Percentiles rank a stretch among this genome's conserved stretches.
Conservation (phyloP, 345 rosid species). For the Populus simonii region DNA sequence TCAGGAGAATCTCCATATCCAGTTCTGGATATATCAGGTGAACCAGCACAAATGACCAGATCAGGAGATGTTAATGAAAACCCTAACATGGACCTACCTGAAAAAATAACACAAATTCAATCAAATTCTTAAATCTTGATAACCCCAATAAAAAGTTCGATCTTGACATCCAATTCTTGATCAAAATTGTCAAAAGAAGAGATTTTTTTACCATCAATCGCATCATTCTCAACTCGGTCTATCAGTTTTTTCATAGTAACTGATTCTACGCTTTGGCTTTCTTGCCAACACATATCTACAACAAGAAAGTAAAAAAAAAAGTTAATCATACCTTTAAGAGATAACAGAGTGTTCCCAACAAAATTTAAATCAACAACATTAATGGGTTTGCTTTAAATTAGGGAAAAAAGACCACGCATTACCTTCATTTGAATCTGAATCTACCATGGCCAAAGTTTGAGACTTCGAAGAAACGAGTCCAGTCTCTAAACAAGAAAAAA, state of each 20-base stretch:
- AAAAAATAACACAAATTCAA: neutral
- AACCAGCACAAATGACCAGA: conserved; percentile 65
- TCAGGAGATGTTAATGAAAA: conserved; percentile 69
- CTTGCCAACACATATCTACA: conserved; percentile 2
- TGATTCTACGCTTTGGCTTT: conserved; percentile 5
- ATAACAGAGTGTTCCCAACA: too few relatives aligned
- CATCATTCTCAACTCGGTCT: conserved; percentile 8
- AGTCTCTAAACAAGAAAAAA: neutral
- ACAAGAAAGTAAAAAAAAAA: neutral
- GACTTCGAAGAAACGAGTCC: neutral
- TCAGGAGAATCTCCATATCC: conserved; percentile 48
- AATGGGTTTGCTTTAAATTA: too few relatives aligned
- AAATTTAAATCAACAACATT: neutral
- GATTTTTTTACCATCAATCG: conserved; percentile 16
- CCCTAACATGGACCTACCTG: conserved; percentile 62
- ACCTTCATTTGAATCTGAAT: neutral
- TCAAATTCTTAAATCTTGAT: neutral
- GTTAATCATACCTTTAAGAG: too few relatives aligned
- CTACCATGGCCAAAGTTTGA: neutral
- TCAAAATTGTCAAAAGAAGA: neutral
- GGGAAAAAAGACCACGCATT: neutral
- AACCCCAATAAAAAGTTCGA: neutral
- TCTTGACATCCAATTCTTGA: neutral
- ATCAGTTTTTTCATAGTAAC: conserved; percentile 1
- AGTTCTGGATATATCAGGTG: conserved; percentile 55